Percentiles rank a stretch among this genome's conserved stretches.
These are phyloP conservation scores for Fusarium cyanostomum DNA, from an alignment of 2,329 filamentous ascomycete genomes.

Conservation along the genomic window DNA sequence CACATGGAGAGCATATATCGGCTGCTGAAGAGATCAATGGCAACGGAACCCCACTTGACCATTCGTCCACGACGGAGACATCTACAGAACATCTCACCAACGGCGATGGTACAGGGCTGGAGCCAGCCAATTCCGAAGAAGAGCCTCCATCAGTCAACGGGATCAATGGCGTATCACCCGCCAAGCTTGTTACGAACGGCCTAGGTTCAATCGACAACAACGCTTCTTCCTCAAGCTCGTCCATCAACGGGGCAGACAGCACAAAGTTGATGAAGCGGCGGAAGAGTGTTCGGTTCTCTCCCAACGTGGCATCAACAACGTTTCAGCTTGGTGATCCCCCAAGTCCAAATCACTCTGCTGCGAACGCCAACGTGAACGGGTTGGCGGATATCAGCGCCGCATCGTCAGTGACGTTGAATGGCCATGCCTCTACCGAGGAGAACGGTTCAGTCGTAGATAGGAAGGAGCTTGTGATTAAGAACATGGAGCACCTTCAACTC, in stretches of 20 bases:
- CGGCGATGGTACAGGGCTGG: not conserved
- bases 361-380: constrained; percentile 22
- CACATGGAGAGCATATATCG: not conserved
- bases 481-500: constrained; percentile 88
- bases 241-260: constrained; percentile 33
- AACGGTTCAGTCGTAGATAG: not conserved
- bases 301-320: constrained; percentile 71
- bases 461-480: constrained; percentile 45
- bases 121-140: not conserved
- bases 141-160: not conserved
- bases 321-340: constrained; percentile 64
- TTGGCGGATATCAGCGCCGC: constrained; percentile 20
- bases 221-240: constrained; percentile 19
- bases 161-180: not conserved
- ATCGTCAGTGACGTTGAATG: constrained; percentile 13
- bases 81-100: constrained; percentile 13
- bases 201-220: constrained; percentile 6
- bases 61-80: constrained; percentile 10
- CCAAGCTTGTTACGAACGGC: constrained; percentile 8
- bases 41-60: constrained; percentile 7
- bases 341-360: constrained; percentile 52
- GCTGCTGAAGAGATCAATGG: not conserved
- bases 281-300: constrained; percentile 78
- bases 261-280: constrained; percentile 50
- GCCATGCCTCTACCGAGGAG: not conserved